Evolutionary conservation across 257 asterid species (phyloP), one percentile per base, ranked within the genome.

Genomic region (Nicotiana otophora): DNA sequence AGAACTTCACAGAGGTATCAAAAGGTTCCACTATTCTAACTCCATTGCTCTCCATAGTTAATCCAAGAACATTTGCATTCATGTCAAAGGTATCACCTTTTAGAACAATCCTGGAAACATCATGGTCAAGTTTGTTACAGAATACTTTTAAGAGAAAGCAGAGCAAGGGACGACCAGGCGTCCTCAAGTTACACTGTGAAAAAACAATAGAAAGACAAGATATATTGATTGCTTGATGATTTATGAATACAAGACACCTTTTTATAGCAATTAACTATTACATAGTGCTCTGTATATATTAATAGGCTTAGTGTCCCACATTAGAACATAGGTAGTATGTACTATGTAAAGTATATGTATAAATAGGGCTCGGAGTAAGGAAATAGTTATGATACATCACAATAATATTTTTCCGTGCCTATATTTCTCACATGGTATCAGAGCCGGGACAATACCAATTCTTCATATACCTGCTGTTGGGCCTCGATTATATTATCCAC

Each of bases 31-130:
- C 89, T 84, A 96, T 93, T 84, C 90, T 90, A 80, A 96, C 87
- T 83, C 98, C 99, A 86, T 94, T 96, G 93, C 99, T 94, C 91
- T 96, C 99, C 98, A 96, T 85, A 78, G 94, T 94, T 75, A 96
- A 87, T 76, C 94, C 98, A 89, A 92, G 92, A 84, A 87, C 92
- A 53, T 90, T 89, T 23, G 95, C 98, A 88, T 82, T 88, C 92
- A 94, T 84, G 82, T 96, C 92, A 61, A 89, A 72, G n/a, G 90
- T 89, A 81, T 87, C 89, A 9, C 95, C 98, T 86, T 93, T 91
- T 82, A 92, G 77, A 85, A 92, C 93, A 85, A 96, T 86, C 95
- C 99, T 96, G 94, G 86, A 89, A 83, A 78, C 63, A 83, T 86
- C 81, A 88, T n/a, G 53, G 55, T 30, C 12, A 42, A 66, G 78